Conservation (phyloP, 2,329 filamentous ascomycete species). For the Metarhizium rileyi region DNA sequence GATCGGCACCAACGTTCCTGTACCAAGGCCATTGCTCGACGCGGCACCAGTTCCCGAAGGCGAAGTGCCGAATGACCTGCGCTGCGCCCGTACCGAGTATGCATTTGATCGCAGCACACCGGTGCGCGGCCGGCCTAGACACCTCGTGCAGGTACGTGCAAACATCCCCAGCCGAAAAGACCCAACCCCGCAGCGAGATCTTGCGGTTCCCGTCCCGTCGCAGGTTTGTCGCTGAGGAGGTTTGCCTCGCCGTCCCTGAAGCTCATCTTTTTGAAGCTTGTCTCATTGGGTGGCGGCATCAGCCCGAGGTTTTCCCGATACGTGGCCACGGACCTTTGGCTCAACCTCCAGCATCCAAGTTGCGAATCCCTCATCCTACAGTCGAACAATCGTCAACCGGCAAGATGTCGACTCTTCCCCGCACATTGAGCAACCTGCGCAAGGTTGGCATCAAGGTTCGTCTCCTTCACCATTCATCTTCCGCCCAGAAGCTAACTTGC, state of each 20-base stretch:
- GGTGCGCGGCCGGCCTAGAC: conserved; percentile 16
- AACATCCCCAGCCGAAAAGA: conserved; percentile 17
- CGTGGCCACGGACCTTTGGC: neutral
- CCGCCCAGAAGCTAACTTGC: conserved; percentile 5
- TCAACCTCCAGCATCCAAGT: conserved; percentile 9
- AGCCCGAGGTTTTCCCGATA: conserved; percentile 23
- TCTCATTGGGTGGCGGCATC: neutral
- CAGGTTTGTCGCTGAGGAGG: neutral
- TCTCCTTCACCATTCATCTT: neutral
- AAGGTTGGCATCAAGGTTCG: conserved; percentile 78
- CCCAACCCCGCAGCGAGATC: neutral
- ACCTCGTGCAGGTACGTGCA: conserved; percentile 24
- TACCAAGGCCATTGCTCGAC: conserved; percentile 13
- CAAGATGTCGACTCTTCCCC: conserved; percentile 80
- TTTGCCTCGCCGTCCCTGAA: no score
- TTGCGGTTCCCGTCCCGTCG: neutral
- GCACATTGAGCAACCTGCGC: conserved; percentile 80
- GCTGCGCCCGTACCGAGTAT: conserved; percentile 22
- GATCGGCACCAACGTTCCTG: conserved; percentile 42
- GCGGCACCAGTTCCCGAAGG: conserved; percentile 20
- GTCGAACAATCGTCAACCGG: conserved; percentile 18
- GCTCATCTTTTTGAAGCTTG: neutral
- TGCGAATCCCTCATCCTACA: conserved; percentile 6
- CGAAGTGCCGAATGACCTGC: conserved; percentile 30
- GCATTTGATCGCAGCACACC: conserved; percentile 3